Evolutionary conservation across 352 stramenopile species (phyloP).

Genomic region (Phytophthora cajani): DNA sequence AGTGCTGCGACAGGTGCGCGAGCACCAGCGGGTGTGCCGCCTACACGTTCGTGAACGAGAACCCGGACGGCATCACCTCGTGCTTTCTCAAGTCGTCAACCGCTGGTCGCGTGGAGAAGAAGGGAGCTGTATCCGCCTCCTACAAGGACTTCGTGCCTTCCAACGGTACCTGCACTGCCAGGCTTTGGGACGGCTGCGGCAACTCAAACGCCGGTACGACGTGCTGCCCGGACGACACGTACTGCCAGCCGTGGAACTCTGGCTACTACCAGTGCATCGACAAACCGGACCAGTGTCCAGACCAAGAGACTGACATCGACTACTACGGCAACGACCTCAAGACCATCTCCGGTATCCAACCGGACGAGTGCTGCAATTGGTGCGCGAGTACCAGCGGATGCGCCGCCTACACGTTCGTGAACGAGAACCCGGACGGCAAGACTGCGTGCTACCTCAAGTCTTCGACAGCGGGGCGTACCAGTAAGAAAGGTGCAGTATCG

Average conservation of each 20-base stretch:
- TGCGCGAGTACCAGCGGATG: slow-evolving; percentile 51
- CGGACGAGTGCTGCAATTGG: slow-evolving; percentile 44
- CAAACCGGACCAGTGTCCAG: slow-evolving; percentile 45
- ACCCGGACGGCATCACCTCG: slow-evolving; percentile 51
- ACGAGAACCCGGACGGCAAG: slow-evolving; percentile 60
- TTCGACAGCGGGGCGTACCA: slow-evolving; percentile 29
- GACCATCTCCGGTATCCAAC: slow-evolving; percentile 52
- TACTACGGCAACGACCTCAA: slow-evolving; percentile 57
- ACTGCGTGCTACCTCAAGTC: slow-evolving; percentile 65
- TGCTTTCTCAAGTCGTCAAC: slow-evolving; percentile 64
- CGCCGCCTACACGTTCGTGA: slow-evolving; percentile 67
- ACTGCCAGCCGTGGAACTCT: slow-evolving; percentile 72
- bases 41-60: slow-evolving; percentile 73
- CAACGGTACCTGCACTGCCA: slow-evolving; percentile 14
- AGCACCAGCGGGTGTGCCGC: slow-evolving; percentile 49
- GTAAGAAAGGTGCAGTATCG: slow-evolving; percentile 42
- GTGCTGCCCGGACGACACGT: slow-evolving; percentile 45
- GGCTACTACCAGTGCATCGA: slow-evolving; percentile 68
- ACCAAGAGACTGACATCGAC: slow-evolving; percentile 61
- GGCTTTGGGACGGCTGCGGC: slow-evolving; percentile 25
- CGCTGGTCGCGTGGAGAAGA: slow-evolving; percentile 34
- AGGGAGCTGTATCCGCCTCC: slow-evolving; percentile 38
- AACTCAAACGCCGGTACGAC: slow-evolving; percentile 19
- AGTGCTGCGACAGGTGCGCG: slow-evolving; percentile 50
- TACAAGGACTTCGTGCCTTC: slow-evolving; percentile 29